These are phyloP conservation scores for Omphalotus guepiniiformis DNA, from an alignment of 768 basidiomycete species.

Conservation along the genomic window DNA sequence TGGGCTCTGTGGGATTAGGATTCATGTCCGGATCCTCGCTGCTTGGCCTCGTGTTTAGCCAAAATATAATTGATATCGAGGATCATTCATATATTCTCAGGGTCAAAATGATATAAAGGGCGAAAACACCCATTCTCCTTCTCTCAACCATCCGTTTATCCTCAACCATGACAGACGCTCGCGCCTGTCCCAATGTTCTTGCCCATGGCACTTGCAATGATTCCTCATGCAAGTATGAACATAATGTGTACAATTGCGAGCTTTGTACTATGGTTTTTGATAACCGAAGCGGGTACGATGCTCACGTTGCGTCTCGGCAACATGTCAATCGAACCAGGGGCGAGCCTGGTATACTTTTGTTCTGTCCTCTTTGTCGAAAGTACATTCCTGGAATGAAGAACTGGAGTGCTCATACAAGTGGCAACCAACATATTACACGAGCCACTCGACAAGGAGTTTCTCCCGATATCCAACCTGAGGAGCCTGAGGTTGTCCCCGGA, in stretches of 20 bases:
- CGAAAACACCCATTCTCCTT: too few species aligned
- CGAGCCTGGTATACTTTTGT: neutral
- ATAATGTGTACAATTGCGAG: constrained; percentile 18
- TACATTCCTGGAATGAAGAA: constrained; percentile 3
- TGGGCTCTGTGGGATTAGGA: too few species aligned
- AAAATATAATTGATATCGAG: too few species aligned
- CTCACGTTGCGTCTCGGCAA: constrained; percentile 14
- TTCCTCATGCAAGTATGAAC: constrained; percentile 12
- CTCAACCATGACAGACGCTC: too few species aligned
- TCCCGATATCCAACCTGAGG: constrained; percentile 15
- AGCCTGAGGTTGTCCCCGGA: constrained; percentile 10
- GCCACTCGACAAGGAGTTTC: constrained; percentile 11
- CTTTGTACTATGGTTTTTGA: constrained; percentile 17
- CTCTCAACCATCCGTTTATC: too few species aligned
- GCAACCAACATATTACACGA: constrained; percentile 9
- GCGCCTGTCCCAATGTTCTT: constrained; percentile 14
- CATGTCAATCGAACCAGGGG: constrained; percentile 11
- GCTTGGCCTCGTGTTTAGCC: too few species aligned
- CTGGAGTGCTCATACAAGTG: constrained; percentile 18
- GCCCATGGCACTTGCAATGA: constrained; percentile 14
- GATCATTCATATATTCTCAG: too few species aligned
- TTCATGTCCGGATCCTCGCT: too few species aligned
- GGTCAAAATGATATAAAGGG: too few species aligned
- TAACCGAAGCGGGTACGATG: constrained; percentile 5
- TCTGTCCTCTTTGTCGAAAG: constrained; percentile 12